A percentile compares a stretch with the other conserved stretches of the same genome.
phyloP scores from a whole-genome alignment of 2,329 filamentous ascomycete species.

The Madurella fahalii region DNA sequence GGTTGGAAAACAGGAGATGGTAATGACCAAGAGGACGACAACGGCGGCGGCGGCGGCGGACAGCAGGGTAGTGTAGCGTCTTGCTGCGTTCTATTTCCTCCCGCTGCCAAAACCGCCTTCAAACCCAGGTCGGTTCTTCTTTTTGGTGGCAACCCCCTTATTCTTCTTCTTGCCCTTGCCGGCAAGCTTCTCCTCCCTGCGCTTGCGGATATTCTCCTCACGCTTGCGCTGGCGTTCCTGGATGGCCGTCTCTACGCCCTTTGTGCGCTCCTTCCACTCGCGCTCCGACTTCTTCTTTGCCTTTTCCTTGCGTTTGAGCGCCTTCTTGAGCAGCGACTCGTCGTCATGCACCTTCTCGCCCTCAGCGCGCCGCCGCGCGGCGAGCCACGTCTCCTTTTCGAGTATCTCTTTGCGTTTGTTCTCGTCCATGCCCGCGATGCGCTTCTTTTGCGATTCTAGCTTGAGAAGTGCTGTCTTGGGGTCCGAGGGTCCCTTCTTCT shows the following conservation, averaged over 20 bases:
- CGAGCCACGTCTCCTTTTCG: constrained; percentile 93
- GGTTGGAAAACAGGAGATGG: background rate
- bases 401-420: constrained; percentile 81
- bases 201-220: constrained; percentile 71
- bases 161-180: constrained; percentile 48
- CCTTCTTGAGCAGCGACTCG: constrained; percentile 83
- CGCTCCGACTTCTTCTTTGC: constrained; percentile 87
- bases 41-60: no score
- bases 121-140: constrained; percentile 62
- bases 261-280: constrained; percentile 73
- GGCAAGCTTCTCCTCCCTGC: constrained; percentile 69
- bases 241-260: constrained; percentile 69
- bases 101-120: constrained; percentile 62
- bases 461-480: constrained; percentile 80
- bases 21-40: background rate
- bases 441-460: constrained; percentile 79
- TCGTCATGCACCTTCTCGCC: constrained; percentile 88
- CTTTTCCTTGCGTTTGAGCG: constrained; percentile 87
- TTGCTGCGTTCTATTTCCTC: constrained; percentile 37
- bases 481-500: constrained; percentile 80
- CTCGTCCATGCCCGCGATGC: constrained; percentile 69
- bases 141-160: constrained; percentile 40
- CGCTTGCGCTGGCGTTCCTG: constrained; percentile 78
- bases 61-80: background rate
- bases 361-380: constrained; percentile 80